Percentiles rank a stretch among this genome's conserved stretches.
These are phyloP conservation scores for Fusarium sp. DNA, from an alignment of 2,329 filamentous ascomycete species.

Conservation along the genomic window DNA sequence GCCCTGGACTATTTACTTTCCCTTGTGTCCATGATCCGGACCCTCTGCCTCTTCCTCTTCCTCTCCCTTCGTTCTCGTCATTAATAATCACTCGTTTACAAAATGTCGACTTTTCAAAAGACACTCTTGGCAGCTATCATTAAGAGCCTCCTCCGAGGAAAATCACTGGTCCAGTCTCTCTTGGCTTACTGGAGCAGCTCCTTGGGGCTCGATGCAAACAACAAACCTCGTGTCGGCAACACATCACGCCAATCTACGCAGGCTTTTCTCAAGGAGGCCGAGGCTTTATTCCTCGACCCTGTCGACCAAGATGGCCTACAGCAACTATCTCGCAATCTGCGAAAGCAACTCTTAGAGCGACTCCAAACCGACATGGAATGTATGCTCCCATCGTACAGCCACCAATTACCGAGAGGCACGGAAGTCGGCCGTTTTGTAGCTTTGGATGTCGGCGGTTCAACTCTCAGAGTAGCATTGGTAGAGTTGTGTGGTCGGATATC, in stretches of 20 bases:
- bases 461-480: conserved; percentile 75
- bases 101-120: conserved; percentile 71
- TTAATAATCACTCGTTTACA: conserved; percentile 64
- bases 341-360: conserved; percentile 68
- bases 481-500: conserved; percentile 66
- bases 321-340: conserved; percentile 65
- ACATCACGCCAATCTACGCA: conserved; percentile 53
- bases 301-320: conserved; percentile 62
- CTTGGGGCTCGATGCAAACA: conserved; percentile 51
- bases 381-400: conserved; percentile 78
- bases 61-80: conserved; percentile 30
- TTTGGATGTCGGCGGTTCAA: conserved; percentile 79
- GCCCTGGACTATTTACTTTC: conserved; percentile 48
- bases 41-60: conserved; percentile 1
- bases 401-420: conserved; percentile 72
- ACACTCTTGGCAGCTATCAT: conserved; percentile 68
- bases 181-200: conserved; percentile 69
- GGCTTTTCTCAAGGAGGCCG: conserved; percentile 72
- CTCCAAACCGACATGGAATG: conserved; percentile 67
- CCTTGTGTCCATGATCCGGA: conserved; percentile 41
- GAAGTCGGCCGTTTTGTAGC: conserved; percentile 74
- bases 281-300: conserved; percentile 65
- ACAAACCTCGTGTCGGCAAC: conserved; percentile 41
- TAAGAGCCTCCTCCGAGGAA: conserved; percentile 72
- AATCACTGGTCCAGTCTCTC: conserved; percentile 71